These are phyloP conservation scores for Geotrichum citri-aurantii DNA, from an alignment of 1,139 yeast species.

Conservation along the genomic window DNA sequence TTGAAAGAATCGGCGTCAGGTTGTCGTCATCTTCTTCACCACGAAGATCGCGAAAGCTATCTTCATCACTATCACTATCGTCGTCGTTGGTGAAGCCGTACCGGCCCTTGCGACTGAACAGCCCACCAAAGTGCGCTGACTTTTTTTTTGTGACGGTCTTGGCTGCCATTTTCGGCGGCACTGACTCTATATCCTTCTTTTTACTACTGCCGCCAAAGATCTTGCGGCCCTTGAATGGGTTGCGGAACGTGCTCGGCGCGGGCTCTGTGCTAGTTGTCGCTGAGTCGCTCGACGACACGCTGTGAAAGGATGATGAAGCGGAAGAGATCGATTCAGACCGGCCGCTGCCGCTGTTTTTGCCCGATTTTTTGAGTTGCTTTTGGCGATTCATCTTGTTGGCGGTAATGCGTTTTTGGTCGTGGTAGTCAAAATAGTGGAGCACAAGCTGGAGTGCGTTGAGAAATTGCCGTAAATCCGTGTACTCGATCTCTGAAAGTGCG, in stretches of 20 bases:
- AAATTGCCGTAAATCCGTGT: constrained; percentile 2
- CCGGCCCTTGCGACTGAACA: background rate
- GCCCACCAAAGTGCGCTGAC: background rate
- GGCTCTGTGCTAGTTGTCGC: background rate
- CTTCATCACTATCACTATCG: background rate
- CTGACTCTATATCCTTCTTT: constrained; percentile 1
- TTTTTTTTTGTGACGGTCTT: background rate
- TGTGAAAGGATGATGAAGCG: background rate
- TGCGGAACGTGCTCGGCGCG: background rate
- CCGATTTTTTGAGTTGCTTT: background rate
- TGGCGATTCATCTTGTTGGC: background rate
- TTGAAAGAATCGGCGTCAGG: constrained; percentile 1
- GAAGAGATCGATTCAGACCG: background rate
- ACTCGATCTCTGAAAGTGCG: constrained; percentile 3
- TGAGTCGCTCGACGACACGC: background rate
- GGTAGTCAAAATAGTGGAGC: constrained; percentile 15
- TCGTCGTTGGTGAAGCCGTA: background rate
- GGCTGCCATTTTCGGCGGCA: background rate
- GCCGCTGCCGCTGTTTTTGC: background rate
- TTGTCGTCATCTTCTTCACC: background rate
- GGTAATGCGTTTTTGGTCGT: constrained; percentile 7
- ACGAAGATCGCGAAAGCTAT: background rate
- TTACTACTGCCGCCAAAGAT: constrained; percentile 2
- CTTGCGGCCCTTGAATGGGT: constrained; percentile 6
- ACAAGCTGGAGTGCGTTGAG: constrained; percentile 6